These are phyloP conservation scores for Glomus cerebriforme DNA, from an alignment of 192 early-diverging fungal species.

Conservation along the genomic window DNA sequence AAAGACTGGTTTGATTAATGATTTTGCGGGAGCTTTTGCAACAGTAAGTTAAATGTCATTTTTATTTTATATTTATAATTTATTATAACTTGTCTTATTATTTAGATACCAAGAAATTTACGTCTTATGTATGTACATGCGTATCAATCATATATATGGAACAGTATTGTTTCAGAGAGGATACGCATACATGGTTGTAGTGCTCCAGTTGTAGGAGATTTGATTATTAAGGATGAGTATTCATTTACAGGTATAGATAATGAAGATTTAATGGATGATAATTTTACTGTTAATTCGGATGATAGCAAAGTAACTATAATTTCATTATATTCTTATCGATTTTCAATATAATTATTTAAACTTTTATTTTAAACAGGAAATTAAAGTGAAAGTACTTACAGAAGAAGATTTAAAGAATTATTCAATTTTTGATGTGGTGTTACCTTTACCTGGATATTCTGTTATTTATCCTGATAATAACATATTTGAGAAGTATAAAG, in stretches of 20 bases:
- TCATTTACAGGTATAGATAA: conserved; percentile 23
- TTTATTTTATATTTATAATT: not conserved
- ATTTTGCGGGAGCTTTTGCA: conserved; percentile 65
- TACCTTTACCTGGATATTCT: conserved; percentile 85
- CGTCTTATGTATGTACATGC: conserved; percentile 93
- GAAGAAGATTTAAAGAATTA: conserved; percentile 70
- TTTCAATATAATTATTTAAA: conserved; percentile 27
- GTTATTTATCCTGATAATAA: conserved; percentile 80
- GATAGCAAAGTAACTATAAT: conserved; percentile 28
- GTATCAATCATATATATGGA: conserved; percentile 96
- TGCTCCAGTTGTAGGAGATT: conserved; percentile 79
- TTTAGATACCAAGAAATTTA: conserved; percentile 80
- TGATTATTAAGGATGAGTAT: conserved; percentile 60
- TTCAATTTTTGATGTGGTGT: conserved; percentile 86
- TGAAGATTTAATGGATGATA: conserved; percentile 35
- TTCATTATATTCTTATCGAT: conserved; percentile 14
- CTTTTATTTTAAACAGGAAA: conserved; percentile 30
- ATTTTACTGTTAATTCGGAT: conserved; percentile 35
- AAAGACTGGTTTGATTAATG: conserved; percentile 44
- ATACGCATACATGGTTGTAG: conserved; percentile 64
- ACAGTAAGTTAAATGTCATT: conserved; percentile 41
- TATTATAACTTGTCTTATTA: not conserved
- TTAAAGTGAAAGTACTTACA: conserved; percentile 56
- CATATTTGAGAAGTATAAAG: conserved; percentile 63
- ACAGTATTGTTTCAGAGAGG: conserved; percentile 77